Conservation (phyloP, 192 early-diverging fungal genomes). For the Ramicandelaber brevisporus region DNA sequence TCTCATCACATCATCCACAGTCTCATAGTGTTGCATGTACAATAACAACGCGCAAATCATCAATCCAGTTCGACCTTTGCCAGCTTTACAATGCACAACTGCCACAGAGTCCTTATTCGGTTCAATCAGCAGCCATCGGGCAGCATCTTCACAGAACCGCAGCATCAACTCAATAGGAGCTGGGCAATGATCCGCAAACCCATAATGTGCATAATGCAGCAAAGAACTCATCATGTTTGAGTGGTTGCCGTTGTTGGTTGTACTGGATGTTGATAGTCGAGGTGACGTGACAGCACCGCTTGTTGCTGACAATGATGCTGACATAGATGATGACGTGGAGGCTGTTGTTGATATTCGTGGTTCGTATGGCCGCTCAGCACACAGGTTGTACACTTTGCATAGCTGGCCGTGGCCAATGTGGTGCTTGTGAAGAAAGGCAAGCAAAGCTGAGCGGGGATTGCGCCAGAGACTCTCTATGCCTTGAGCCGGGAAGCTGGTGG, state of each 20-base stretch:
- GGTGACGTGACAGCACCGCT: neutral
- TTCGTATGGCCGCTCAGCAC: conserved; percentile 1
- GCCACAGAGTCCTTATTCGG: conserved; percentile 18
- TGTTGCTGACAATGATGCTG: neutral
- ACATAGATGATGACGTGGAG: neutral
- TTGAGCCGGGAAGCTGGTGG: conserved; percentile 27
- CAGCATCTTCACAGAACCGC: conserved; percentile 20
- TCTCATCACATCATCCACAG: too few species aligned
- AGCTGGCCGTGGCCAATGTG: conserved; percentile 13
- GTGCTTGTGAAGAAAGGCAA: conserved; percentile 15
- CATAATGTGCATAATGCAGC: conserved; percentile 19
- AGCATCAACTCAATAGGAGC: conserved; percentile 20
- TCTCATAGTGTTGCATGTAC: too few species aligned
- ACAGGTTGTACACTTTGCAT: conserved; percentile 41
- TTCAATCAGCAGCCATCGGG: conserved; percentile 13
- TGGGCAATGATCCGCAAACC: conserved; percentile 25
- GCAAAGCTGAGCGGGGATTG: conserved; percentile 7
- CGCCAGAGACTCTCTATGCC: conserved; percentile 24
- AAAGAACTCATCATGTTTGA: neutral
- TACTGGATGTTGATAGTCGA: neutral
- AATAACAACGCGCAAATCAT: conserved; percentile 24
- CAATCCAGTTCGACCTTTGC: conserved; percentile 31
- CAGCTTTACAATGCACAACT: conserved; percentile 36
- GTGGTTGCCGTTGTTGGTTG: neutral
- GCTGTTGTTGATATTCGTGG: neutral